phyloP scores from a whole-genome alignment of 208 protist genomes.

The Trypanosoma congolense region DNA sequence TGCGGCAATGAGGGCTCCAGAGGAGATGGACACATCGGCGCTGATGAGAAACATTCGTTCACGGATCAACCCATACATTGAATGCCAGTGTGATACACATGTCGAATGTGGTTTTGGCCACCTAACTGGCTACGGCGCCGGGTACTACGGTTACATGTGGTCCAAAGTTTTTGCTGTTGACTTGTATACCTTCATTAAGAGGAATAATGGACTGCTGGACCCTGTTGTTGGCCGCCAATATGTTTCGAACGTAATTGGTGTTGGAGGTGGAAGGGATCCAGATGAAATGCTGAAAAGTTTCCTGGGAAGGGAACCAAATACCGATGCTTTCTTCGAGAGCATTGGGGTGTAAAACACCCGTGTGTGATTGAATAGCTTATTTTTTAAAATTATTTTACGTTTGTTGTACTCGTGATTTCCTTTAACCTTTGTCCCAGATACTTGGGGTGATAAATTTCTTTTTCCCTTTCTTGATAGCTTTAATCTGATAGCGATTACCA shows the following conservation, averaged over 20 bases:
- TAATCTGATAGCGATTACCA: too few species aligned
- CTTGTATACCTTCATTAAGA: constrained; percentile 74
- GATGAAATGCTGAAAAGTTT: constrained; percentile 75
- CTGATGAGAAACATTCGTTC: constrained; percentile 55
- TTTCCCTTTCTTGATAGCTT: background rate
- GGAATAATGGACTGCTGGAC: constrained; percentile 61
- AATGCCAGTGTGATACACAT: constrained; percentile 52
- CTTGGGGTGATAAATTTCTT: background rate
- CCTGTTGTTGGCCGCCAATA: constrained; percentile 58
- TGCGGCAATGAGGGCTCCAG: constrained; percentile 28
- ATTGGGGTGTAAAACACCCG: constrained; percentile 40
- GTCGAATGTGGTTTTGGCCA: constrained; percentile 81
- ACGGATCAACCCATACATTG: constrained; percentile 54
- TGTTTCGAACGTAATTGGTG: constrained; percentile 68
- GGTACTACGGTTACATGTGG: constrained; percentile 87
- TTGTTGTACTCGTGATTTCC: constrained; percentile 1
- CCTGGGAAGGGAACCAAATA: constrained; percentile 79
- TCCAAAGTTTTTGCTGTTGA: constrained; percentile 85
- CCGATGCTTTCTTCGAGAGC: constrained; percentile 65
- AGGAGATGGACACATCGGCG: constrained; percentile 47
- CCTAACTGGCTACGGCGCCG: constrained; percentile 71
- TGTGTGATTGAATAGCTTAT: constrained; percentile 2
- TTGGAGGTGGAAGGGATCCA: constrained; percentile 69
- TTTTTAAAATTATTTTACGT: constrained; percentile 16
- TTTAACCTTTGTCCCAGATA: constrained; percentile 1